Percentiles rank a stretch among this genome's conserved stretches.
Conservation (phyloP, 805 yeast species). For the Jamesozyma hellenica region DNA sequence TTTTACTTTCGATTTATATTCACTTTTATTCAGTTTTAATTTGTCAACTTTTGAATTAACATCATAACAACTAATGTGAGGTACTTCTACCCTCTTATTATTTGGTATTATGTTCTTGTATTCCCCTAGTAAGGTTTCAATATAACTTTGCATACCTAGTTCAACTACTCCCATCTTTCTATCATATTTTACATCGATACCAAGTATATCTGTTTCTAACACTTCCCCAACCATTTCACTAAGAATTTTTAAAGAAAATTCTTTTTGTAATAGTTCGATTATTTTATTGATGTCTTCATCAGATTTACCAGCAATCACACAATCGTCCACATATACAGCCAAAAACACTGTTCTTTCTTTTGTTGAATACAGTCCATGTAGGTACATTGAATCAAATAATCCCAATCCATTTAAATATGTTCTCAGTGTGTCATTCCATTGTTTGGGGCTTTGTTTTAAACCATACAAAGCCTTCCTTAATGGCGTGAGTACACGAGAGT, state of each 20-base stretch:
- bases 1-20: slow-evolving; percentile 1
- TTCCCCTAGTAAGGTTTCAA: background rate
- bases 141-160: slow-evolving; percentile 1
- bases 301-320: background rate
- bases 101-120: background rate
- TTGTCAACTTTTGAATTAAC: background rate
- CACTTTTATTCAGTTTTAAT: background rate
- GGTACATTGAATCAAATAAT: background rate
- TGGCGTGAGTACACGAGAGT: background rate
- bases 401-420: background rate
- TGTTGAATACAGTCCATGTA: background rate
- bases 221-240: slow-evolving; percentile 4
- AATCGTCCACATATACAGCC: slow-evolving; percentile 3
- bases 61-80: background rate
- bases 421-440: slow-evolving; percentile 3
- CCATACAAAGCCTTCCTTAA: slow-evolving; percentile 5
- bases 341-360: background rate
- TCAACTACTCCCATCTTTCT: background rate
- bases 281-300: slow-evolving; percentile 2
- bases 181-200: slow-evolving; percentile 5
- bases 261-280: background rate
- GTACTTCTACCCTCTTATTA: background rate
- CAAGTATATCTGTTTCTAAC: slow-evolving; percentile 6
- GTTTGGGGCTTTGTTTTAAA: slow-evolving; percentile 1
- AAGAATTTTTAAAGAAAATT: slow-evolving; percentile 4